phyloP scores from a whole-genome alignment of 768 basidiomycete species.

The Boletellus emodensis region DNA sequence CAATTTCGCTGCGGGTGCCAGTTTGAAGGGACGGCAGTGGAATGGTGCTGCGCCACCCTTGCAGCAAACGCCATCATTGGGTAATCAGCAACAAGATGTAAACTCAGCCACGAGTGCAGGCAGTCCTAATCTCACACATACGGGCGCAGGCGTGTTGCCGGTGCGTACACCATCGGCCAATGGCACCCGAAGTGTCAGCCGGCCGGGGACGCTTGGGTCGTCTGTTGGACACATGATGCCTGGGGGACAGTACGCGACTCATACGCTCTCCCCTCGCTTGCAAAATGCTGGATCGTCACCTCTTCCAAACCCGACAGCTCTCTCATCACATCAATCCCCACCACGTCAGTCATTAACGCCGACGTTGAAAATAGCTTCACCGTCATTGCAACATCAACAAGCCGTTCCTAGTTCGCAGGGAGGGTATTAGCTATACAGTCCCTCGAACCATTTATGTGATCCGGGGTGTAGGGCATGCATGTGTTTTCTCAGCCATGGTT shows the following conservation, averaged over 20 bases:
- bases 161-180: conserved; percentile 53
- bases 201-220: conserved; percentile 22
- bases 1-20: conserved; percentile 22
- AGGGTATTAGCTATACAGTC: conserved; percentile 40
- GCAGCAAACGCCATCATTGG: conserved; percentile 23
- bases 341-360: conserved; percentile 49
- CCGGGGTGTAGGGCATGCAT: conserved; percentile 11
- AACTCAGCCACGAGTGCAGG: conserved; percentile 25
- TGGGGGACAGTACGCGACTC: conserved; percentile 40
- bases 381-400: conserved; percentile 54
- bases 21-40: conserved; percentile 43
- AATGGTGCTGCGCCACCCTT: conserved; percentile 22
- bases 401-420: conserved; percentile 48
- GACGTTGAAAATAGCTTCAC: conserved; percentile 51
- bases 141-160: conserved; percentile 36
- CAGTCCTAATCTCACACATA: conserved; percentile 34
- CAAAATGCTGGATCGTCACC: conserved; percentile 45
- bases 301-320: conserved; percentile 39
- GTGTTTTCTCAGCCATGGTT: conserved; percentile 6
- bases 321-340: conserved; percentile 41
- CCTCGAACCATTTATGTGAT: conserved; percentile 9
- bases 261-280: conserved; percentile 48
- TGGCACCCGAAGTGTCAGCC: conserved; percentile 45
- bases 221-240: conserved; percentile 28
- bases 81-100: conserved; percentile 24